Evolutionary conservation across 306 rosid genomes (phyloP).

Genomic region (Trifolium subterraneum): DNA sequence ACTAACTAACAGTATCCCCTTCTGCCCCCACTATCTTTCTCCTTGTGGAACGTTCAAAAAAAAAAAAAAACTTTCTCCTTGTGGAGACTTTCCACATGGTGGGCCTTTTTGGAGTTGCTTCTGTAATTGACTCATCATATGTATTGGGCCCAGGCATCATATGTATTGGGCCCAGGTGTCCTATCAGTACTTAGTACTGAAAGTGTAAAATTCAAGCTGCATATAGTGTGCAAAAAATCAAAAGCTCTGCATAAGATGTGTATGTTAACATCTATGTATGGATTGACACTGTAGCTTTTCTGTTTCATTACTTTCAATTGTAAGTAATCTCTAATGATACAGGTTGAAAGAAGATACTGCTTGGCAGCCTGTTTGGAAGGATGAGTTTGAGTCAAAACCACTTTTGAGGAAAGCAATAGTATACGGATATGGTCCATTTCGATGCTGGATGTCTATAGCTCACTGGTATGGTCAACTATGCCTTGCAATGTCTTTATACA

Average conservation of each 20-base stretch:
- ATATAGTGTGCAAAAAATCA: conserved; percentile 2
- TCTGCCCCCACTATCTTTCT: neutral
- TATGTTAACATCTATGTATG: conserved; percentile 11
- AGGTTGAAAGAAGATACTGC: conserved; percentile 95
- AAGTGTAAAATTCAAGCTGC: conserved; percentile 13
- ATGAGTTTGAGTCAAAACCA: conserved; percentile 80
- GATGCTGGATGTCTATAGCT: conserved; percentile 93
- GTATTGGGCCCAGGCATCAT: too few relatives aligned
- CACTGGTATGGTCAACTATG: conserved; percentile 65
- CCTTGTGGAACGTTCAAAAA: too few relatives aligned
- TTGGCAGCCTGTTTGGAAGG: conserved; percentile 85
- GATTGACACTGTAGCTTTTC: conserved; percentile 30
- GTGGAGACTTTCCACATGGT: neutral
- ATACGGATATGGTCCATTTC: conserved; percentile 85
- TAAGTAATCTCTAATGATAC: conserved; percentile 32
- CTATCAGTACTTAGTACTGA: neutral
- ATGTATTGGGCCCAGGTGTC: too few relatives aligned
- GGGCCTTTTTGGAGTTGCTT: conserved; percentile 2
- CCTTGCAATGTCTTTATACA: conserved; percentile 23
- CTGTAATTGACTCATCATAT: neutral
- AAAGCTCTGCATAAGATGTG: conserved; percentile 10
- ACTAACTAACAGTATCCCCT: neutral
- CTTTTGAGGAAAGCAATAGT: conserved; percentile 74
- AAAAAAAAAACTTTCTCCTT: too few relatives aligned
- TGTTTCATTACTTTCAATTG: conserved; percentile 32